These are phyloP conservation scores for Singerocomus rubriflavus DNA, from an alignment of 1,284 basidiomycete species.

Conservation along the genomic window DNA sequence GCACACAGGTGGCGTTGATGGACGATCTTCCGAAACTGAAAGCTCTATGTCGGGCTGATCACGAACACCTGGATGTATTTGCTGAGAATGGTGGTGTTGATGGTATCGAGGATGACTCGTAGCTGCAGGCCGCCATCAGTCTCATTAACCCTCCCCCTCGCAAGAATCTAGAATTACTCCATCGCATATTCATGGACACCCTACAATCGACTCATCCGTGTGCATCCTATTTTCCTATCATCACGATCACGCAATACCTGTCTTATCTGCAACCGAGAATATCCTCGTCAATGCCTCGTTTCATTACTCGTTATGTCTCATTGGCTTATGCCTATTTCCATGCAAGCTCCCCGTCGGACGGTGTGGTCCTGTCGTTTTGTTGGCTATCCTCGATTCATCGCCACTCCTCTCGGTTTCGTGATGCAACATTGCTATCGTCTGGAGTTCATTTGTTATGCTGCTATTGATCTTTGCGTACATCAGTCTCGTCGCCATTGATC, in stretches of 20 bases:
- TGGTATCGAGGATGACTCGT: constrained; percentile 22
- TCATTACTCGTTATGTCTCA: constrained; percentile 22
- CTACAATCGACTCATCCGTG: constrained; percentile 22
- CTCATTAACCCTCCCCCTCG: neutral
- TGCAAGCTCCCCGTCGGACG: constrained; percentile 5
- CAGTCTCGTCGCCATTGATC: constrained; percentile 16
- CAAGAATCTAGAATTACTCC: constrained; percentile 19
- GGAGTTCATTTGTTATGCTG: constrained; percentile 22
- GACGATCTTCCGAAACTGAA: constrained; percentile 55
- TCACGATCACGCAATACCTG: constrained; percentile 24
- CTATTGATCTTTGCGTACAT: constrained; percentile 23
- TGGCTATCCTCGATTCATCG: neutral
- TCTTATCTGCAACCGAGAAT: constrained; percentile 35
- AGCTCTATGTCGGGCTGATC: constrained; percentile 43
- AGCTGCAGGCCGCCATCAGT: constrained; percentile 6
- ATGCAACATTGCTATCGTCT: constrained; percentile 17
- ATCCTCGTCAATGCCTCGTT: constrained; percentile 19
- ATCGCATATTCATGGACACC: constrained; percentile 32
- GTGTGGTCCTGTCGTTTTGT: constrained; percentile 21
- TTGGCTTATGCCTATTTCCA: constrained; percentile 13
- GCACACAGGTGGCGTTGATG: constrained; percentile 47
- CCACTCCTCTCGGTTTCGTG: constrained; percentile 1
- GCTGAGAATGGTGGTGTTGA: constrained; percentile 19
- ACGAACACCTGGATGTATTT: constrained; percentile 29
- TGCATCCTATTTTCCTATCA: constrained; percentile 25